Base-by-base conservation (phyloP, 164 flowering plant species). In the Umbilicus rupestris region DNA sequence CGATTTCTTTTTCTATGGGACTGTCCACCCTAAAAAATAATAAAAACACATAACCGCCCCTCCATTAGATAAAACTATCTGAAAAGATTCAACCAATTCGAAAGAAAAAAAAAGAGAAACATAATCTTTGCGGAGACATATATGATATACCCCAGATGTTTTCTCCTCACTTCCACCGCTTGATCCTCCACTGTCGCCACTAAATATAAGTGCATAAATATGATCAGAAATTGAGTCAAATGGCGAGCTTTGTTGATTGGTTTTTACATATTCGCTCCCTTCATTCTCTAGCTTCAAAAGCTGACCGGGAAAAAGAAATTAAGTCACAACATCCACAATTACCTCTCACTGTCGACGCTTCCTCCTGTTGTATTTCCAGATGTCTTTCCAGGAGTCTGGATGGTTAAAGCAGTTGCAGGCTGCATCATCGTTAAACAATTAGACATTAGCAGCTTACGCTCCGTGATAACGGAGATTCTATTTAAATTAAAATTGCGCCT, bases 121-220 rank as follows among this genome's bases (percentile, higher is more conserved):
- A 55, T 6, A 2, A 55, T 8, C n/a, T 42, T 19, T 64, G 29
- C 19, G 35, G 49, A 44, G 35, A 55, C 24, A 22, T 26, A 35
- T n/a, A 70, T 42, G 47, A 44, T 74, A 73, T 74, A 85, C 97
- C 80, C 72, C 75, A 45, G 77, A 66, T 55, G 88, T 82, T 72
- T 81, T 83, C 58, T 85, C 86, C 73, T 87, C 82, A 78, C 96
- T 92, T 59, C 89, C 91, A 71, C 83, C 82, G 73, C 85, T 85
- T 9, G 97, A 85, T 69, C 81, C 90, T 69, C 84, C 95, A 55
- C 82, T 80, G 58, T 82, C 86, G 12, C 63, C 57, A 72, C 92
- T 87, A 85, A 66, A 29, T 41, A 69, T 3, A 33, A 59, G 44
- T 17, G 9, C 6, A 45, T 63, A 39, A 10, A 73, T 30, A 45